Base-by-base conservation (phyloP, 768 basidiomycete genomes). In the Coprinellus micaceus region DNA sequence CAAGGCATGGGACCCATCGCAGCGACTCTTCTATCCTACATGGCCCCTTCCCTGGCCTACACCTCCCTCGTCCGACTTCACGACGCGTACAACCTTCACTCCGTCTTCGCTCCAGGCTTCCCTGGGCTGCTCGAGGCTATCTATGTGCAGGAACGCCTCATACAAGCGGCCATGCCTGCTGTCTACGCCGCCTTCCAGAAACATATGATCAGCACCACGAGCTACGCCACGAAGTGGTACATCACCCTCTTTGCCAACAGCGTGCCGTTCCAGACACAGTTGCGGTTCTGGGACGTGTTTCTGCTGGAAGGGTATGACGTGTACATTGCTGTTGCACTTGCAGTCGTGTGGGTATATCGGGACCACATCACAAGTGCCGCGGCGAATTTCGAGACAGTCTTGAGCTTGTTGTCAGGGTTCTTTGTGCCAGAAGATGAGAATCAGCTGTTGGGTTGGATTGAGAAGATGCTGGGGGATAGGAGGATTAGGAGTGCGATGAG, bases 1-100 rank as follows among this genome's bases (percentile, higher is more conserved):
- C 97, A 99, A 73, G 97, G 97, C 58, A 99, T 99, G 97, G 95
- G 97, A 2, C 91, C 96, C 5, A 91, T 99, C 56, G 93, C 96
- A 0, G 91, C 95, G 1, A 98, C 94, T 1, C 79, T 99, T 21
- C 81, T 98, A 12, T 94, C 90, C 72, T 98, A 98, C 69, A 88
- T 94, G 67, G 87, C 88, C 60, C 93, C 97, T 7, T 91, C 94
- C 72, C 86, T 86, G 52, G 89, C 86, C 4, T 97, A 94, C 66
- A 83, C 88, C 3, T 80, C 86, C 25, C 81, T 98, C 44, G 86
- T 94, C 43, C 85, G 87, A n/a, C 72, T 99, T 7, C 96, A 98
- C 69, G 89, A 94, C 69, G 77, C 82, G 15, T 98, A 96, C 70
- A 78, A 77, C 28, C 84, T 98, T 80, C 94, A 98, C 69, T 71